These are phyloP conservation scores for Astrothelium macrocarpum DNA, from an alignment of 495 filamentous ascomycete genomes.

Conservation along the genomic window DNA sequence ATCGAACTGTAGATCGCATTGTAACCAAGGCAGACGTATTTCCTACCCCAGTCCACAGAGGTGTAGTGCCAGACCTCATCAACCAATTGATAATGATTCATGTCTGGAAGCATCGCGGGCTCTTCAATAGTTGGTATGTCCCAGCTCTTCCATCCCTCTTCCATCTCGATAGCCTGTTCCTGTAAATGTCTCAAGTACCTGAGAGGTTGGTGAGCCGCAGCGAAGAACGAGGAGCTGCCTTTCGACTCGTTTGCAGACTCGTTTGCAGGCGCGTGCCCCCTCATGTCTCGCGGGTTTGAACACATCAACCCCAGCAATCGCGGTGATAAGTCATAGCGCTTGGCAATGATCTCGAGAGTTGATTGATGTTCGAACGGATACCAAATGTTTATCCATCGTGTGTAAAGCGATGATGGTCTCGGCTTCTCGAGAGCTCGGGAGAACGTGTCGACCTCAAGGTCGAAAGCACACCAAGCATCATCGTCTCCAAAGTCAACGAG, in stretches of 20 bases:
- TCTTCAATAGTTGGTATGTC: neutral
- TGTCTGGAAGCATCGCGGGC: conserved; percentile 16
- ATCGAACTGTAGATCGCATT: conserved; percentile 62
- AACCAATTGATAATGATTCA: conserved; percentile 43
- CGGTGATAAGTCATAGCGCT: conserved; percentile 57
- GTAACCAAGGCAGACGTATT: conserved; percentile 68
- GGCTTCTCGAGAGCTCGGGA: conserved; percentile 23
- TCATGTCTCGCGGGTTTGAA: conserved; percentile 39
- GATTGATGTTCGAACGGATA: conserved; percentile 51
- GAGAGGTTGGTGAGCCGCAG: neutral
- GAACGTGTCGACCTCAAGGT: conserved; percentile 44
- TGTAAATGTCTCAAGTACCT: conserved; percentile 3
- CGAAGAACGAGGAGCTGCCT: conserved; percentile 10
- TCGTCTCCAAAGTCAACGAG: conserved; percentile 62
- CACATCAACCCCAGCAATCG: conserved; percentile 58
- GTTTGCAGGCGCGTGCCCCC: conserved; percentile 5
- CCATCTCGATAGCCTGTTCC: conserved; percentile 24
- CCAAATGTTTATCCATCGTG: conserved; percentile 75
- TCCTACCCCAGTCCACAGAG: conserved; percentile 50
- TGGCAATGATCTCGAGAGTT: conserved; percentile 43
- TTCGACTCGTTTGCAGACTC: conserved; percentile 1
- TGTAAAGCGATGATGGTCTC: conserved; percentile 23
- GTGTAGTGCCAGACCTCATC: conserved; percentile 59
- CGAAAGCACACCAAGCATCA: conserved; percentile 50
- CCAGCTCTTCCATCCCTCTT: conserved; percentile 10